These are phyloP conservation scores for Candida tetrigidarum DNA, from an alignment of 1,139 yeast species.

Conservation along the genomic window DNA sequence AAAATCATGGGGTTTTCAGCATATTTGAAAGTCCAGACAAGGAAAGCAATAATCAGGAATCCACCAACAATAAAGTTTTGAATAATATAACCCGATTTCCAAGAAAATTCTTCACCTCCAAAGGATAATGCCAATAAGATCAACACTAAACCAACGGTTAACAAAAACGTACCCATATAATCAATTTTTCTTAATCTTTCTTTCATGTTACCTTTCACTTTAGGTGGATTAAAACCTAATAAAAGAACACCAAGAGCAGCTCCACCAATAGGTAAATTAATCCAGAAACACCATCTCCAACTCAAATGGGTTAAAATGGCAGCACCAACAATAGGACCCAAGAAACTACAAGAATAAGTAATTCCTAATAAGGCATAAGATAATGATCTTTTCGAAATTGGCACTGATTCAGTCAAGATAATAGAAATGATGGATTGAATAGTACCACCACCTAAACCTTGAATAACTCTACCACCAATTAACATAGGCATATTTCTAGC, in stretches of 20 bases:
- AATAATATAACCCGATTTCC: conserved; percentile 59
- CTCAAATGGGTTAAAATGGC: conserved; percentile 58
- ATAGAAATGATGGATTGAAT: conserved; percentile 61
- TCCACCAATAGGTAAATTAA: conserved; percentile 72
- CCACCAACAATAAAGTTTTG: conserved; percentile 60
- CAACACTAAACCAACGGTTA: conserved; percentile 33
- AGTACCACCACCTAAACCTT: conserved; percentile 80
- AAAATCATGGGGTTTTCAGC: conserved; percentile 54
- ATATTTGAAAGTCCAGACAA: conserved; percentile 50
- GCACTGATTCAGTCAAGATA: conserved; percentile 62
- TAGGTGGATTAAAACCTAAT: conserved; percentile 59
- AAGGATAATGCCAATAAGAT: conserved; percentile 36
- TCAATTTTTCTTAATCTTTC: conserved; percentile 43
- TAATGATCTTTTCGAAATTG: conserved; percentile 57
- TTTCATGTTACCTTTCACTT: conserved; percentile 40
- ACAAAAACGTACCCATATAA: conserved; percentile 33
- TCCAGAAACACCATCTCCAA: conserved; percentile 83
- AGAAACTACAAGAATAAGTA: conserved; percentile 53
- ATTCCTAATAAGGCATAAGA: conserved; percentile 52
- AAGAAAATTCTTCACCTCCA: conserved; percentile 35
- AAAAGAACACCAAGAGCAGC: conserved; percentile 48
- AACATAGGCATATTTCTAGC: conserved; percentile 60
- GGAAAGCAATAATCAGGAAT: conserved; percentile 38
- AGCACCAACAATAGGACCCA: conserved; percentile 74
- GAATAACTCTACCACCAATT: conserved; percentile 70